Base-by-base conservation (phyloP, 2,329 filamentous ascomycete genomes). In the Penicillium sp. region DNA sequence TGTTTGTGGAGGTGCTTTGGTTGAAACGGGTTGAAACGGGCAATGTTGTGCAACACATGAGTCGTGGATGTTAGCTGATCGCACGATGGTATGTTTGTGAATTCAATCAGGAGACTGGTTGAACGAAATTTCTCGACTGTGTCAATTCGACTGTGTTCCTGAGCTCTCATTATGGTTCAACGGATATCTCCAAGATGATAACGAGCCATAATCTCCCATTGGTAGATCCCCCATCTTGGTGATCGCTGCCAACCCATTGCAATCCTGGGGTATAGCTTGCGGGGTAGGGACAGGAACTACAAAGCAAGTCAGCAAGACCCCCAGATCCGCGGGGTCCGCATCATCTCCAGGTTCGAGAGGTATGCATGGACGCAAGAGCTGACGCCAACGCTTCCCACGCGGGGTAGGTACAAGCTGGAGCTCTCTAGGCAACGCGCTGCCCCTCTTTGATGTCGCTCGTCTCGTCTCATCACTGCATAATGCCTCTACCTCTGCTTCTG, bases 221-320 rank as follows among this genome's bases (percentile, higher is more conserved):
- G 34, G 47, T 9, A 45, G 40, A 27, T 42, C n/a, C 31, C 13
- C 22, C 16, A 21, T 9, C 22, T 29, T 29, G 5, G 27, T 24
- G 31, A 40, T 45, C 27, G 43, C 14, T 50, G 24, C 18, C 14
- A 49, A 24, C 24, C 27, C 18, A 39, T 32, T 9, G 11, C 21
- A 42, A 50, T 36, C 27, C 52, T 14, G 52, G 52, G 52, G 52
- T 50, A 50, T 50, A 43, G 18, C 18, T 31, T 47, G 52, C 47
- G 52, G 52, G 47, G 47, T 50, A 54, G 18, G 34, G 38, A 49
- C 36, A n/a, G 22, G 18, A 18, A 43, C 4, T 24, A 24, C 3
- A 31, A 44, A 16, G 24, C 39, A 47, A 49, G 13, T 27, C 31
- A 44, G 34, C 32, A 40, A 24, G 18, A 6, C 22, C 32, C 40